These are phyloP conservation scores for Hondaea fermentalgiana DNA, from an alignment of 108 stramenopile species.

Conservation along the genomic window DNA sequence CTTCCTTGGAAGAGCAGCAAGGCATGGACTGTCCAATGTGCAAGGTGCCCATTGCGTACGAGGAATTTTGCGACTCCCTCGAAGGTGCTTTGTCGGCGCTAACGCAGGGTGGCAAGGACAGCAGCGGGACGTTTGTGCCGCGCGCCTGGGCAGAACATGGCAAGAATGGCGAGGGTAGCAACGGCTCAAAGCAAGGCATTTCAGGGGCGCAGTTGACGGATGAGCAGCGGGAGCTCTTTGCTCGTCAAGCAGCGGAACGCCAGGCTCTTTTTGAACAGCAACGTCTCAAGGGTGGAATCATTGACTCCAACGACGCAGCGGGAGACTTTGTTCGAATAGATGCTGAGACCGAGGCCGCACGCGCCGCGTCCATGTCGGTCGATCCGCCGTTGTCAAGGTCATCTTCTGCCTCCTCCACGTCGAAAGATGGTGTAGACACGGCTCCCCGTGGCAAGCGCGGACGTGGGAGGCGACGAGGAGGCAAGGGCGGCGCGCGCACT, in stretches of 20 bases:
- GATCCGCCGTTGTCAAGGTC: no score
- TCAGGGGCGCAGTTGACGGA: background rate
- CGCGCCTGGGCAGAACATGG: background rate
- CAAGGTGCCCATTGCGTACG: background rate
- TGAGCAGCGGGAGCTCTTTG: background rate
- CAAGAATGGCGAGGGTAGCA: background rate
- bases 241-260: background rate
- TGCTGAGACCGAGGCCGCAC: no score
- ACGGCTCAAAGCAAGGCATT: no score
- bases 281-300: background rate
- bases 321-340: no score
- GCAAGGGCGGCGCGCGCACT: no score
- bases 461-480: no score
- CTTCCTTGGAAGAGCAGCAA: background rate
- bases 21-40: background rate
- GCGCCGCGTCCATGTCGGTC: no score
- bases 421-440: no score
- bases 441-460: no score
- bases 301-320: background rate
- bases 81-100: background rate
- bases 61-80: background rate
- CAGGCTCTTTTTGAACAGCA: background rate
- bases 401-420: no score
- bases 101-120: background rate
- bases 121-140: background rate